Base-by-base conservation (phyloP, 495 filamentous ascomycete species). In the Lichina pygmaea region DNA sequence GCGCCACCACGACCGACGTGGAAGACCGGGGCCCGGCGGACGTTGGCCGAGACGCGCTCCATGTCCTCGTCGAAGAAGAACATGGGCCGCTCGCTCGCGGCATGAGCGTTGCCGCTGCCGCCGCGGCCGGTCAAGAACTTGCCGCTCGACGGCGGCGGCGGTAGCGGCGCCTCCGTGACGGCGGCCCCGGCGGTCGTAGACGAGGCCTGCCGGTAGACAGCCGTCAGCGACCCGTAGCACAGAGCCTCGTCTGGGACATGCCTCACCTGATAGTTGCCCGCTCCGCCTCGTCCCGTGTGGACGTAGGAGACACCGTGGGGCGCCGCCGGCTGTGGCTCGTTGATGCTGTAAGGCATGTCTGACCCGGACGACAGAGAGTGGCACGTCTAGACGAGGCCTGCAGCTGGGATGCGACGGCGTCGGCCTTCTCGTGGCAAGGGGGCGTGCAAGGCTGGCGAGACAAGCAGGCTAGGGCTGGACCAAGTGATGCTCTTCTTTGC, bases 11-110 rank as follows among this genome's bases (percentile, higher is more conserved):
- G 73, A 39, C 89, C 89, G 45, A 89, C 77, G 55, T 89, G 76
- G 63, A 75, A 82, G 41, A 82, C 69, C 24, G 74, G 72, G 6
- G 72, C 73, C 8, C 53, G 49, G 55, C 66, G 69, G 49, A 77
- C 77, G 49, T 76, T 71, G 49, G 65, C 60, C 49, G 58, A 62
- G 55, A 72, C 66, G 43, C 66, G 65, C 52, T 77, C 70, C 48
- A 86, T 73, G 58, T 94, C 86, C 66, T 94, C 86, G 61, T 93
- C 83, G 63, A 94, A 89, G 49, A 71, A 77, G 65, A 93, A 79
- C 53, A 82, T 73, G 50, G 80, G 70, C 41, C 78, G 74, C 55
- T 71, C 66, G 34, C 52, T 52, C 50, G 67, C 61, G 49, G 64
- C 62, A 64, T 81, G 78, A 49, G 84, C 68, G 62, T 94, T 97